Evolutionary conservation across 352 stramenopile genomes (phyloP), one percentile per base, ranked within the genome.

Genomic region (Phytopythium montanum): DNA sequence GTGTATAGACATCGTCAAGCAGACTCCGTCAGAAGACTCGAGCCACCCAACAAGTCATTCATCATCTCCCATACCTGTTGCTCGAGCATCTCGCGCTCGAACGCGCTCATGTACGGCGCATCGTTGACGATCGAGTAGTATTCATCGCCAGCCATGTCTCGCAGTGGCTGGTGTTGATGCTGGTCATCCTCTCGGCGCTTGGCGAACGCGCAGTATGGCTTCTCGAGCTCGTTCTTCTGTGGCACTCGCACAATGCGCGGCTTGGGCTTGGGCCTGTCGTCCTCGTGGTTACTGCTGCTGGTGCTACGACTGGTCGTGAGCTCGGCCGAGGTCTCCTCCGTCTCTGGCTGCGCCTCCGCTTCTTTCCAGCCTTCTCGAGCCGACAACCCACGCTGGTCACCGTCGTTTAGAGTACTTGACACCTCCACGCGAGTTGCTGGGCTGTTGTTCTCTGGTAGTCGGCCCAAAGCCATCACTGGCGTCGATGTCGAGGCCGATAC

Each of bases 61-160:
- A 19, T 56, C 21, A 41, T 7, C 5, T 36, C 29, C 18, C 46
- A 7, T 64, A 81, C 74, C 73, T 91, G 81, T 9, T 74, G 62
- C 23, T 81, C 68, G 34, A 91, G 55, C 14, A 61, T 57, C 56
- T 92, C 78, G 5, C 71, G 70, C 31, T 92, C 81, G 23, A 55
- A 61, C 1, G 57, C 46, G 39, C 76, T 88, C 49, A 66, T 51
- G 63, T 94, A 94, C 28, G 85, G 85, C 23, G 79, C 81, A 49
- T 94, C 85, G 54, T 94, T 94, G 46, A 92, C 72, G 39, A 94
- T 71, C 39, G 85, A 94, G 54, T 92, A 94, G 56, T 87, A 94
- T 5, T 71, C 63, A 50, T 71, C 59, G 33, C 6, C 34, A 5
- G 16, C 13, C 14, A 16, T 10, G 13, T 51, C 21, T 34, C 44